Evolutionary conservation across 1,284 basidiomycete genomes (phyloP).

Genomic region (Microbotryum lychnidis-dioicae): DNA sequence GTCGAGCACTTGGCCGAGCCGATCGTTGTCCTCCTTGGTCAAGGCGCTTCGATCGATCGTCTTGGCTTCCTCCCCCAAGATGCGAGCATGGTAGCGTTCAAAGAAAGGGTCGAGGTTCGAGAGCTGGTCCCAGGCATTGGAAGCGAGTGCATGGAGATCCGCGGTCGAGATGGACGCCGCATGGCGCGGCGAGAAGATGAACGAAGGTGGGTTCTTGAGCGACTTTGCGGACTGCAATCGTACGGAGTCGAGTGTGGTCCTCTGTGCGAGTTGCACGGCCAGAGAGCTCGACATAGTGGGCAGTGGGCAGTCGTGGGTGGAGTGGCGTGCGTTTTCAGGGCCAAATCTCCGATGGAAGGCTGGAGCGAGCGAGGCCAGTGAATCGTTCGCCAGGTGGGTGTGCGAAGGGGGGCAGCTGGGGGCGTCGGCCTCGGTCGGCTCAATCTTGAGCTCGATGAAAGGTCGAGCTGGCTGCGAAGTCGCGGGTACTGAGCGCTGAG

Average conservation of each 20-base stretch:
- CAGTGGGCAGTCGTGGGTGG: not conserved
- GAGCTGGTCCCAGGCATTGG: slow-evolving; percentile 67
- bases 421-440: too few relatives aligned
- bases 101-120: slow-evolving; percentile 53
- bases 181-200: slow-evolving; percentile 76
- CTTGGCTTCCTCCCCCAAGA: slow-evolving; percentile 79
- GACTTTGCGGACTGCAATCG: slow-evolving; percentile 56
- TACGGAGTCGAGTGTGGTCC: slow-evolving; percentile 75
- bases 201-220: slow-evolving; percentile 57
- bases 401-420: too few relatives aligned
- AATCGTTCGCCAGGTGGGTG: too few relatives aligned
- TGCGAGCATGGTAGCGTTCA: slow-evolving; percentile 50
- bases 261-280: slow-evolving; percentile 70
- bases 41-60: slow-evolving; percentile 74
- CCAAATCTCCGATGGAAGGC: too few relatives aligned
- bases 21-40: slow-evolving; percentile 54
- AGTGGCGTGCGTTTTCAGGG: too few relatives aligned
- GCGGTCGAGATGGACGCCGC: slow-evolving; percentile 77
- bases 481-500: too few relatives aligned
- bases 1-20: slow-evolving; percentile 55
- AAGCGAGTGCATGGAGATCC: slow-evolving; percentile 71
- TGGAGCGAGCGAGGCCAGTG: too few relatives aligned
- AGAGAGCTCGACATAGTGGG: slow-evolving; percentile 62
- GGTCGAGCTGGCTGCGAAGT: too few relatives aligned
- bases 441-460: too few relatives aligned